Evolutionary conservation across 2,329 filamentous ascomycete genomes (phyloP).

Genomic region (Calycina herbarum): DNA sequence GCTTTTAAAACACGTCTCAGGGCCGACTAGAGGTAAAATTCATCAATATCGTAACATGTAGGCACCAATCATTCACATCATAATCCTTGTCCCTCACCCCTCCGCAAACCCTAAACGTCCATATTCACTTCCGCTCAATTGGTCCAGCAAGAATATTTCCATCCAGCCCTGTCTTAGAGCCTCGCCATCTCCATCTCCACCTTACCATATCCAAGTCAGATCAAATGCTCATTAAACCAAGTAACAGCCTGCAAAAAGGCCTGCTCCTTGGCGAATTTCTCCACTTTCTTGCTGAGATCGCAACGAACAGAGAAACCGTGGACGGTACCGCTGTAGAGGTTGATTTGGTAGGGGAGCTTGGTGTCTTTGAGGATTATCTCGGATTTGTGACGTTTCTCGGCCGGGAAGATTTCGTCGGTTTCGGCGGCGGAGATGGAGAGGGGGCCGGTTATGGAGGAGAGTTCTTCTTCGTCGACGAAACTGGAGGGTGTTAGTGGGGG

Average conservation of each 20-base stretch:
- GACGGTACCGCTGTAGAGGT: constrained; percentile 66
- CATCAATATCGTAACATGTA: no score
- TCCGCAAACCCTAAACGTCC: no score
- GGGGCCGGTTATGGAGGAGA: constrained; percentile 64
- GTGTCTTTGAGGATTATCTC: constrained; percentile 62
- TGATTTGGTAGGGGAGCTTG: constrained; percentile 65
- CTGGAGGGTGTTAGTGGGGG: constrained; percentile 10
- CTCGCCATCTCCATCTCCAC: background rate
- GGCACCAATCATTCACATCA: no score
- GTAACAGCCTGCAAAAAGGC: constrained; percentile 75
- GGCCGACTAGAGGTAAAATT: no score
- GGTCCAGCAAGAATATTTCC: background rate
- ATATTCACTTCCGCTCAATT: no score
- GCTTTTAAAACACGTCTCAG: no score
- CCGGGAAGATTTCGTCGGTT: constrained; percentile 65
- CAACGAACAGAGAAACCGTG: constrained; percentile 75
- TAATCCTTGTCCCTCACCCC: no score
- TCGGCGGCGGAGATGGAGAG: constrained; percentile 60
- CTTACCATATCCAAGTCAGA: constrained; percentile 21
- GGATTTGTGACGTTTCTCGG: constrained; percentile 62
- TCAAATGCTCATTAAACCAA: constrained; percentile 71
- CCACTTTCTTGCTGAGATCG: constrained; percentile 56
- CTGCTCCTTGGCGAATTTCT: constrained; percentile 75
- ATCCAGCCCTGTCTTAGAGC: background rate
- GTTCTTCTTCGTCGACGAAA: constrained; percentile 68